phyloP scores from a whole-genome alignment of 1,284 basidiomycete species.

The Cerrena zonata region DNA sequence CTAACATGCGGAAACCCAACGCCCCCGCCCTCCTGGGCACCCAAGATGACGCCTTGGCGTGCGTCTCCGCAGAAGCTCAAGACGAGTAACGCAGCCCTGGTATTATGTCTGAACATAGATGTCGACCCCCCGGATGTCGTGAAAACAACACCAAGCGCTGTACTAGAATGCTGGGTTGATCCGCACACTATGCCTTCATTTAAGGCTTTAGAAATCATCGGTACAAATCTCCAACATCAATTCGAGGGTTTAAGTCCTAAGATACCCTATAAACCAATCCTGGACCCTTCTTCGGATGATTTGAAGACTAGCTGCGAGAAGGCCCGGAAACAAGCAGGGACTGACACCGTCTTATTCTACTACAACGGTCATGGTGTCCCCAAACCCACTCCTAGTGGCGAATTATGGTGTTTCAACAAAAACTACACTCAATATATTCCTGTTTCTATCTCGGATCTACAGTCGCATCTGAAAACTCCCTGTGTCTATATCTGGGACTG shows the following conservation, averaged over 20 bases:
- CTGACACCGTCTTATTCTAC: slow-evolving; percentile 93
- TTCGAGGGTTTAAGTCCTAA: slow-evolving; percentile 92
- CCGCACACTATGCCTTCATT: slow-evolving; percentile 82
- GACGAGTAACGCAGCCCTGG: slow-evolving; percentile 88
- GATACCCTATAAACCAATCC: slow-evolving; percentile 85
- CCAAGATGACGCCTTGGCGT: slow-evolving; percentile 73
- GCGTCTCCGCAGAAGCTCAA: slow-evolving; percentile 77
- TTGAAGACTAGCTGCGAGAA: slow-evolving; percentile 85
- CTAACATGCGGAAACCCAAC: slow-evolving; percentile 82
- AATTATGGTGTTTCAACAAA: slow-evolving; percentile 98
- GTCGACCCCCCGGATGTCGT: slow-evolving; percentile 96
- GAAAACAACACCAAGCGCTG: slow-evolving; percentile 94
- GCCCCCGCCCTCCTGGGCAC: slow-evolving; percentile 56
- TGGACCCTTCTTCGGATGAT: slow-evolving; percentile 94
- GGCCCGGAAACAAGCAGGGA: slow-evolving; percentile 83
- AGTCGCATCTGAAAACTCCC: slow-evolving; percentile 87
- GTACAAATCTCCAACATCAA: slow-evolving; percentile 89
- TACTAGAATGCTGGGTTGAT: slow-evolving; percentile 96
- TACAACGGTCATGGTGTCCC: slow-evolving; percentile 99
- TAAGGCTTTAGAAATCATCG: slow-evolving; percentile 86
- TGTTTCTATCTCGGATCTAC: slow-evolving; percentile 88
- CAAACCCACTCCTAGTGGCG: slow-evolving; percentile 91
- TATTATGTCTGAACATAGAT: slow-evolving; percentile 94
- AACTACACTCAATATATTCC: slow-evolving; percentile 99
- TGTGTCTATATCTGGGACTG: slow-evolving; percentile 99